Percentiles rank a stretch among this genome's conserved stretches.
Evolutionary conservation across 169 alveolate species (phyloP).

Genomic region (Plasmodium malariae): DNA sequence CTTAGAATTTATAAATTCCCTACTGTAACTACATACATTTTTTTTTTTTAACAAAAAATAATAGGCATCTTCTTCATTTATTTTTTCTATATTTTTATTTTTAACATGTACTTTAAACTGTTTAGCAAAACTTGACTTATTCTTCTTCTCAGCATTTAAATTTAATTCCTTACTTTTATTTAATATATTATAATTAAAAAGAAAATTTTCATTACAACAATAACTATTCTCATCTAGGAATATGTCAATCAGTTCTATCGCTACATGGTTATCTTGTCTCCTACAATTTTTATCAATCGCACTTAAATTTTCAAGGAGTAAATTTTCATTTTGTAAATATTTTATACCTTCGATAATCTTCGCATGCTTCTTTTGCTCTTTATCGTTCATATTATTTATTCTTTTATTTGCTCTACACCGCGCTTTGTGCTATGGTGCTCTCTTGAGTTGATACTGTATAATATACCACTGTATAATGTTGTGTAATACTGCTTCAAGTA

Average conservation of each 20-base stretch:
- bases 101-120: constrained; percentile 62
- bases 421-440: background rate
- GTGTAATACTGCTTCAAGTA: background rate
- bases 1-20: constrained; percentile 60
- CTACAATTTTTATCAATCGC: constrained; percentile 20
- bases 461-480: background rate
- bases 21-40: constrained; percentile 57
- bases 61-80: constrained; percentile 75
- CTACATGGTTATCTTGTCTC: constrained; percentile 30
- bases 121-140: constrained; percentile 46
- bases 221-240: constrained; percentile 70
- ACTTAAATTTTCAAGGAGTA: constrained; percentile 72
- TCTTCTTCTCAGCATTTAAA: constrained; percentile 19
- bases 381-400: constrained; percentile 53
- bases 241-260: constrained; percentile 64
- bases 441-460: too few relatives aligned
- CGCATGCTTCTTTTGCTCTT: constrained; percentile 32
- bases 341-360: constrained; percentile 41
- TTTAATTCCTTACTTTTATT: constrained; percentile 47
- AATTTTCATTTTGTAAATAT: constrained; percentile 59
- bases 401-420: background rate
- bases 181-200: constrained; percentile 53
- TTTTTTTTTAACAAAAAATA: constrained; percentile 45
- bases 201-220: constrained; percentile 62
- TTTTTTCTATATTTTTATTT: constrained; percentile 64